These are phyloP conservation scores for Nemania bipapillata DNA, from an alignment of 2,329 filamentous ascomycete species.

Conservation along the genomic window DNA sequence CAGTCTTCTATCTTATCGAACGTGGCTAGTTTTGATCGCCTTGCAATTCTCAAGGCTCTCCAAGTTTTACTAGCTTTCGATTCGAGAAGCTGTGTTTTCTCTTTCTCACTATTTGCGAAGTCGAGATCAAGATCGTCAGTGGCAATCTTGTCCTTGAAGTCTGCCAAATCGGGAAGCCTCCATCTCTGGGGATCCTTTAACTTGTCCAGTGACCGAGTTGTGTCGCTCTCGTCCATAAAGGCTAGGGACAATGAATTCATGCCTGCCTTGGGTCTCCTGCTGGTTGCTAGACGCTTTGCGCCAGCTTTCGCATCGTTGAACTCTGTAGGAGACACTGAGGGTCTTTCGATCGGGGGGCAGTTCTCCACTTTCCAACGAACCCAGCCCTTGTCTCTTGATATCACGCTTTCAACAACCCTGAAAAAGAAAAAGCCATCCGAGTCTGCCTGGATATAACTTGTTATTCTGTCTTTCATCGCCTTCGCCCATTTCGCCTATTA, in stretches of 20 bases:
- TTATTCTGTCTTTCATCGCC: conserved; percentile 80
- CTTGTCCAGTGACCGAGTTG: conserved; percentile 71
- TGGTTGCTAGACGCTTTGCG: conserved; percentile 73
- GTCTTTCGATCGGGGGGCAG: conserved; percentile 85
- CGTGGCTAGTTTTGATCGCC: conserved; percentile 74
- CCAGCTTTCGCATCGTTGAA: conserved; percentile 76
- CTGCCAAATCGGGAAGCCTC: conserved; percentile 73
- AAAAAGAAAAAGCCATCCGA: conserved; percentile 91
- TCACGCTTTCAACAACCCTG: conserved; percentile 94
- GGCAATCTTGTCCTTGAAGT: conserved; percentile 77
- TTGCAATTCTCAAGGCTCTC: conserved; percentile 85
- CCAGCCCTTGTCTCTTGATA: conserved; percentile 98
- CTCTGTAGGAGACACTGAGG: conserved; percentile 73
- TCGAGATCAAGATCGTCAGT: conserved; percentile 87
- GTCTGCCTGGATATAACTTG: conserved; percentile 82
- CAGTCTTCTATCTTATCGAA: conserved; percentile 91
- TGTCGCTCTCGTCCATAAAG: conserved; percentile 77
- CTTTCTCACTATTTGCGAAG: conserved; percentile 74
- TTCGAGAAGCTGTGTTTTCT: conserved; percentile 67
- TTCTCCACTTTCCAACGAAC: conserved; percentile 97
- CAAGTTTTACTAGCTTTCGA: conserved; percentile 89
- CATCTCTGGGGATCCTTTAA: conserved; percentile 75
- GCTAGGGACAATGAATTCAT: conserved; percentile 79
- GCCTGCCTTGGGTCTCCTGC: conserved; percentile 75
- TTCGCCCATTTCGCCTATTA: conserved; percentile 81